These are phyloP conservation scores for Theileria parva DNA, from an alignment of 169 alveolate genomes.

Conservation along the genomic window DNA sequence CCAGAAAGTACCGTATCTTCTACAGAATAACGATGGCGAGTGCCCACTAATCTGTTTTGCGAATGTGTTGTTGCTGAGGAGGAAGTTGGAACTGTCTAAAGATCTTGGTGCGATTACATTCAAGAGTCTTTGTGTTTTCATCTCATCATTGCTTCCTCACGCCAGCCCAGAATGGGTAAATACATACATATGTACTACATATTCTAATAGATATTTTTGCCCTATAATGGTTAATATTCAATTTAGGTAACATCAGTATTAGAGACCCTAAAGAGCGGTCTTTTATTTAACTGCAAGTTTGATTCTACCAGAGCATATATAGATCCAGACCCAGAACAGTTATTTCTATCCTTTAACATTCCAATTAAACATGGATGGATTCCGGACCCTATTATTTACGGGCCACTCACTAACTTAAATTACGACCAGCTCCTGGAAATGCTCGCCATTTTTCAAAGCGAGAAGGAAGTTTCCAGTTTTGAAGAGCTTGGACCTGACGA, in stretches of 20 bases:
- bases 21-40: slow-evolving; percentile 33
- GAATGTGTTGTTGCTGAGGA: slow-evolving; percentile 45
- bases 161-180: slow-evolving; percentile 54
- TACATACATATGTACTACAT: not conserved
- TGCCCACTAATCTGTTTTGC: slow-evolving; percentile 43
- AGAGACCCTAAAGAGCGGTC: slow-evolving; percentile 14
- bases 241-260: slow-evolving; percentile 29
- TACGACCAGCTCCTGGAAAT: slow-evolving; percentile 36
- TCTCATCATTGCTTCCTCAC: slow-evolving; percentile 21
- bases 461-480: not conserved
- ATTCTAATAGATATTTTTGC: not conserved
- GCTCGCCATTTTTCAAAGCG: slow-evolving; percentile 16
- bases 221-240: not conserved
- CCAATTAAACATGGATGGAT: slow-evolving; percentile 51
- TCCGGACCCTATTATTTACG: slow-evolving; percentile 34
- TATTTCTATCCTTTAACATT: slow-evolving; percentile 19
- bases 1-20: slow-evolving; percentile 32
- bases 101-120: slow-evolving; percentile 11
- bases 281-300: slow-evolving; percentile 11
- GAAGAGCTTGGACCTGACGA: not conserved
- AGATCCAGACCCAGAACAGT: slow-evolving; percentile 31
- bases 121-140: slow-evolving; percentile 3
- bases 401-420: slow-evolving; percentile 22
- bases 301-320: slow-evolving; percentile 16
- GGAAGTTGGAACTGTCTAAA: slow-evolving; percentile 25